Conservation (phyloP, 164 flowering plant species). For the Echeveria elegans region DNA sequence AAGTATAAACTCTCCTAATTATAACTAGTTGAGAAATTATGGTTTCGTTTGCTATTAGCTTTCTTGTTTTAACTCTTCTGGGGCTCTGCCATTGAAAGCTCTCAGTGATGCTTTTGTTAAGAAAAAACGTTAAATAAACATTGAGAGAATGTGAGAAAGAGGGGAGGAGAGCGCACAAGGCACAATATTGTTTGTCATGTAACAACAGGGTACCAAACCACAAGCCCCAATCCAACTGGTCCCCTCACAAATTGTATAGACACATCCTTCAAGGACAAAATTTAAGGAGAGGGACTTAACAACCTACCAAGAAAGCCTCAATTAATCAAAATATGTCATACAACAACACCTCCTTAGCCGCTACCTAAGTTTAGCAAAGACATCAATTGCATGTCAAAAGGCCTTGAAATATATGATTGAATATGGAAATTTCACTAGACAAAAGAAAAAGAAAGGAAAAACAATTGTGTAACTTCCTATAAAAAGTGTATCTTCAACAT, state of each 20-base stretch:
- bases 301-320: too few species aligned
- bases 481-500: neutral
- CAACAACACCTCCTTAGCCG: conserved; percentile 1
- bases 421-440: neutral
- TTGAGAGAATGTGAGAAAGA: too few species aligned
- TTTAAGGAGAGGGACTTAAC: neutral
- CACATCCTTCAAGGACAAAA: conserved; percentile 5
- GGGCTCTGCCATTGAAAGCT: neutral
- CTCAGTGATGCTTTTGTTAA: too few species aligned
- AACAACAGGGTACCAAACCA: neutral
- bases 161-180: neutral
- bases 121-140: too few species aligned
- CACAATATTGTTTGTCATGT: conserved; percentile 4
- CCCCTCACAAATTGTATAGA: neutral
- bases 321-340: neutral
- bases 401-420: neutral
- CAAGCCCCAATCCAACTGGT: conserved; percentile 1
- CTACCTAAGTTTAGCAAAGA: neutral
- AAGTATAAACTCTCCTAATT: too few species aligned
- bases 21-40: neutral
- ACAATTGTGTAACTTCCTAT: conserved; percentile 5
- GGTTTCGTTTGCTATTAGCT: neutral
- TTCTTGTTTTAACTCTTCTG: neutral
- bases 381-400: conserved; percentile 4
- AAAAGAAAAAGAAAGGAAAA: too few species aligned